Percentiles rank a stretch among this genome's conserved stretches.
Conservation (phyloP, 768 basidiomycete species). For the Lactifluus hygrophoroides region DNA sequence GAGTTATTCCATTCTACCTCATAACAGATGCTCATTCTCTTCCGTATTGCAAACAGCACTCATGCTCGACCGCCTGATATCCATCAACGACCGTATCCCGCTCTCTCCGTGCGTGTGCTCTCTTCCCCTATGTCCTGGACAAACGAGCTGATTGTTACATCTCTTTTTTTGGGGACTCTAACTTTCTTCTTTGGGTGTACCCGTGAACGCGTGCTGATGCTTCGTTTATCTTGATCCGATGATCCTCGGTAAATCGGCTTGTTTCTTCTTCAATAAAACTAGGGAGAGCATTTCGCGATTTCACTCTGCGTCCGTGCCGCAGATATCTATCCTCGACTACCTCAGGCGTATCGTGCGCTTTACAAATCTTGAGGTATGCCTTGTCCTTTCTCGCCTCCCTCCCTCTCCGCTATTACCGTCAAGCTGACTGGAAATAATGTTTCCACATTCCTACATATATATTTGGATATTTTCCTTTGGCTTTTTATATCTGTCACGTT, state of each 20-base stretch:
- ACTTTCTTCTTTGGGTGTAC: too few species aligned
- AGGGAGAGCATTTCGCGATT: conserved; percentile 92
- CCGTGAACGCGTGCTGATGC: neutral
- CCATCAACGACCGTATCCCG: conserved; percentile 94
- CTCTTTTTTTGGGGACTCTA: too few species aligned
- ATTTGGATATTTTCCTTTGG: too few species aligned
- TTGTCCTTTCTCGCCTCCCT: neutral
- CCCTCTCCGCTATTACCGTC: neutral
- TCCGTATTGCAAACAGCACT: conserved; percentile 48
- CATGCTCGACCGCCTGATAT: conserved; percentile 92
- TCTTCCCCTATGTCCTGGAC: conserved; percentile 12
- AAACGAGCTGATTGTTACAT: neutral
- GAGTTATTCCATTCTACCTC: conserved; percentile 16
- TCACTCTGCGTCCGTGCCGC: conserved; percentile 87
- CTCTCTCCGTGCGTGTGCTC: conserved; percentile 53
- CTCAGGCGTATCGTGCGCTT: conserved; percentile 88
- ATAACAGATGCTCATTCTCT: neutral
- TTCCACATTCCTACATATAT: neutral
- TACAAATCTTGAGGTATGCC: conserved; percentile 86
- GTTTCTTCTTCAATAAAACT: too few species aligned
- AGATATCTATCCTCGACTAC: conserved; percentile 86
- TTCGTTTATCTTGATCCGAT: neutral
- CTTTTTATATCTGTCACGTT: neutral
- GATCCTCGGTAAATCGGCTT: neutral
- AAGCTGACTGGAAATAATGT: neutral